phyloP scores from a whole-genome alignment of 2,329 filamentous ascomycete species.

The Colletotrichum melonis region DNA sequence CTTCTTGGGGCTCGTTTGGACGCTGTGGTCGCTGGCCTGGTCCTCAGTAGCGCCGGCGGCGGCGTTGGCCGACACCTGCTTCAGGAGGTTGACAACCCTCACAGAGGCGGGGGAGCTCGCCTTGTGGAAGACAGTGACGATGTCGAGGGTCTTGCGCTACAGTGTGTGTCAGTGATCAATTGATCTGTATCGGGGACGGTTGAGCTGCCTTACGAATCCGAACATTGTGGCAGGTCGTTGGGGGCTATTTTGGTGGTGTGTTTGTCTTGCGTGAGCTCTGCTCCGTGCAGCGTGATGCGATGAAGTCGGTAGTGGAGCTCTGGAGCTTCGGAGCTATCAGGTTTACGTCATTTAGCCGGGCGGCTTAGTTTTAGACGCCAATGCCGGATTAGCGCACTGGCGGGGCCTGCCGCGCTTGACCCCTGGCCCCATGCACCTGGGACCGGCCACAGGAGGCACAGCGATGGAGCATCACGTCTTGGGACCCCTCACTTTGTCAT shows the following conservation, averaged over 20 bases:
- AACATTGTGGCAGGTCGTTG: conserved; percentile 52
- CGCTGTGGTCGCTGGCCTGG: conserved; percentile 74
- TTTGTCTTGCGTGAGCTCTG: conserved; percentile 9
- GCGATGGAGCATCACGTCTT: conserved; percentile 2
- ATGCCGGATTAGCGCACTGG: conserved; percentile 24
- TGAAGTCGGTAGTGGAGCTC: conserved; percentile 37
- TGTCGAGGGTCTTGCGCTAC: conserved; percentile 85
- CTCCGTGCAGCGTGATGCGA: conserved; percentile 21
- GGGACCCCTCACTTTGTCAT: conserved; percentile 7
- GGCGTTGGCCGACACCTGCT: conserved; percentile 80
- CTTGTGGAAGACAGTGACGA: conserved; percentile 96
- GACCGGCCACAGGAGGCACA: not conserved
- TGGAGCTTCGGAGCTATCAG: conserved; percentile 25
- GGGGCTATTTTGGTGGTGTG: conserved; percentile 21
- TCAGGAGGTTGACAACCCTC: conserved; percentile 80
- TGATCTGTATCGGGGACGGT: not conserved
- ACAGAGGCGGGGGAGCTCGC: conserved; percentile 78
- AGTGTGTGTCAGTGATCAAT: conserved; percentile 35
- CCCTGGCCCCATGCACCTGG: conserved; percentile 9
- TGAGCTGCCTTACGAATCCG: conserved; percentile 53
- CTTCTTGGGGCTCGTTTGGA: conserved; percentile 63
- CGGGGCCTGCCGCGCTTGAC: conserved; percentile 10
- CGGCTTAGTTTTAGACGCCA: conserved; percentile 15
- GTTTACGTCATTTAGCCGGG: conserved; percentile 36
- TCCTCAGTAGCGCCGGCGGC: conserved; percentile 76